Evolutionary conservation across 768 basidiomycete genomes (phyloP).

Genomic region (Lepiota brunneoincarnata): DNA sequence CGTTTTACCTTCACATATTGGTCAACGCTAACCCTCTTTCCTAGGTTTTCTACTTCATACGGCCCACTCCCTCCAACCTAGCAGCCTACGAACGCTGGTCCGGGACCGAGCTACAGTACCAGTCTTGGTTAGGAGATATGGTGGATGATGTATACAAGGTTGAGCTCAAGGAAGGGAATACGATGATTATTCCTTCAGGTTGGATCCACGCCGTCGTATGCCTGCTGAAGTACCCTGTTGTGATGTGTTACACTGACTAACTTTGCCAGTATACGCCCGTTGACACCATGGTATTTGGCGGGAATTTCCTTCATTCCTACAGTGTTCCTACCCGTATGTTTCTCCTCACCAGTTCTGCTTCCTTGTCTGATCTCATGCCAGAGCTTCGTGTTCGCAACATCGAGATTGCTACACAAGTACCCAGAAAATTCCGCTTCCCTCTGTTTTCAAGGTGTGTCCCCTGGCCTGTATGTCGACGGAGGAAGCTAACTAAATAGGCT

Average conservation of each 20-base stretch:
- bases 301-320: slow-evolving; percentile 95
- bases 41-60: slow-evolving; percentile 93
- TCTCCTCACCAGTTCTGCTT: slow-evolving; percentile 1
- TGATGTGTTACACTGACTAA: slow-evolving; percentile 7
- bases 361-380: slow-evolving; percentile 27
- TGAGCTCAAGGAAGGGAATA: slow-evolving; percentile 72
- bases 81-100: slow-evolving; percentile 94
- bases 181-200: slow-evolving; percentile 93
- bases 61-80: slow-evolving; percentile 82
- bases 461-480: not conserved
- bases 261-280: slow-evolving; percentile 76
- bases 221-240: not conserved
- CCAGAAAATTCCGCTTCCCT: slow-evolving; percentile 89
- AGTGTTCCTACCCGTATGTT: slow-evolving; percentile 79
- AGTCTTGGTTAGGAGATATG: slow-evolving; percentile 90
- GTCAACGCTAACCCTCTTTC: slow-evolving; percentile 2
- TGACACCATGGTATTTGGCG: slow-evolving; percentile 94
- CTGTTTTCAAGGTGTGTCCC: slow-evolving; percentile 64
- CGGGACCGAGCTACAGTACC: slow-evolving; percentile 84
- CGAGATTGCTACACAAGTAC: slow-evolving; percentile 89
- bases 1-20: not conserved
- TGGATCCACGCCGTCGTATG: slow-evolving; percentile 98
- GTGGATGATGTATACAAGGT: slow-evolving; percentile 90
- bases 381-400: slow-evolving; percentile 89
- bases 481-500: slow-evolving; percentile 44